These are phyloP conservation scores for Stephania cephalantha DNA, from an alignment of 164 flowering plant species.

Conservation along the genomic window DNA sequence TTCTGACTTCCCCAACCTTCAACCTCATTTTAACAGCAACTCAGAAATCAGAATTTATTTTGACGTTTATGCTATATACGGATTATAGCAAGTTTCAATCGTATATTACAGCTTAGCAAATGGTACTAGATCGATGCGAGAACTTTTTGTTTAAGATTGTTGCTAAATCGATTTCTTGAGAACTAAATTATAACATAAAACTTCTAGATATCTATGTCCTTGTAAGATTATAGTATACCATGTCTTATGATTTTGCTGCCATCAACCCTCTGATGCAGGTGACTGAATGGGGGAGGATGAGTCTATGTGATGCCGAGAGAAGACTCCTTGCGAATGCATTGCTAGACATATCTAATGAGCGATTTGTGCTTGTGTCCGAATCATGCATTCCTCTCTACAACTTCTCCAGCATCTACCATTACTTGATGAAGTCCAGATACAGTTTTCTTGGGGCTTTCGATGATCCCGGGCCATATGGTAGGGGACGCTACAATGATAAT, in stretches of 20 bases:
- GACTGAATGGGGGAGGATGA: conserved; percentile 87
- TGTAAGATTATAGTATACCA: not conserved
- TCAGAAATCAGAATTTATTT: not conserved
- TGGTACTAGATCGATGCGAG: not conserved
- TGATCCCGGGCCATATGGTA: conserved; percentile 69
- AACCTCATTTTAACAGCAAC: no score
- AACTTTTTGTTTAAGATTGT: not conserved
- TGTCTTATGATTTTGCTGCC: not conserved
- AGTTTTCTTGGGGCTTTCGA: conserved; percentile 78
- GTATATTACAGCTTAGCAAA: not conserved
- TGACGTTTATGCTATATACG: not conserved
- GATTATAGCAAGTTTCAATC: not conserved
- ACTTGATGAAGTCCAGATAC: conserved; percentile 50
- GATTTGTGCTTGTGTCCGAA: conserved; percentile 80
- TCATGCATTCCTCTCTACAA: conserved; percentile 83
- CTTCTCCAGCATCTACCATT: conserved; percentile 50
- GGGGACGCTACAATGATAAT: conserved; percentile 63
- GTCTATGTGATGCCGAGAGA: conserved; percentile 93
- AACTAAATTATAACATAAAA: not conserved
- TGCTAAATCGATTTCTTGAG: not conserved
- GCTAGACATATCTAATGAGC: conserved; percentile 76
- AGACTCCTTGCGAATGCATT: conserved; percentile 89
- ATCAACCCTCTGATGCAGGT: conserved; percentile 31
- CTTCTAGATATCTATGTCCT: not conserved
- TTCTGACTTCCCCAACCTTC: no score